Evolutionary conservation across 2,329 filamentous ascomycete genomes (phyloP), one percentile per base, ranked within the genome.

Genomic region (Pyricularia sp.): DNA sequence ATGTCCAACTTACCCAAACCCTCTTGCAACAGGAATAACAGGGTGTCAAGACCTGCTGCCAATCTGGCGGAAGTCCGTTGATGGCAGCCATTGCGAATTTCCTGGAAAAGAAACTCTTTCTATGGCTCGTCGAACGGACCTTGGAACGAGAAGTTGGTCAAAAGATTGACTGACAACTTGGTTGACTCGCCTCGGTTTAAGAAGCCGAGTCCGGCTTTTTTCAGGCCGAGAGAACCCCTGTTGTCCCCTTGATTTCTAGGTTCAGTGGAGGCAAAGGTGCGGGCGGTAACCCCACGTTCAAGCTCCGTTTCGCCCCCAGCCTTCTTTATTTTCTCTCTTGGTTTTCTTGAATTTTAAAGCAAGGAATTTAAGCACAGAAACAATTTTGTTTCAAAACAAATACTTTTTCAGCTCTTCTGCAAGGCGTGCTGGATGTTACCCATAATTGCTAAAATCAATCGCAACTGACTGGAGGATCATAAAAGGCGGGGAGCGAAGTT

Each of bases 11-110:
- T 68, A 73, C 73, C 73, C 73, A 73, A 33, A 74, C 66, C 60
- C 70, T 44, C 59, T 64, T 67, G 65, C 73, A 75, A 68, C 73
- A 74, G 26, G 70, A 71, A 63, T 71, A 74, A 65, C 73, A 75
- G 19, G 73, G 73, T 71, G 71, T 70, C 22, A 69, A 22, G 60
- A 13, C 59, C 28, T 57, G 66, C 24, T 57, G 53, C 67, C 67
- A 66, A 49, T 62, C 35, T 13, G 66, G 62, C 22, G 67, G 53
- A 3, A 57, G 53, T 13, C 53, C 4, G 4, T 12, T 57, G 3
- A 9, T 28, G 8, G 53, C 53, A 24, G n/a, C 53, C 53, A 57
- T 57, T 8, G 40, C 40, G 40, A n/a, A 2, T 49, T n/a, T 19
- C n/a, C 8, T 22, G 26, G 12, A 57, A 4, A 2, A 57, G 26